phyloP scores from a whole-genome alignment of 2,329 filamentous ascomycete genomes.

The Coniella lustricola region DNA sequence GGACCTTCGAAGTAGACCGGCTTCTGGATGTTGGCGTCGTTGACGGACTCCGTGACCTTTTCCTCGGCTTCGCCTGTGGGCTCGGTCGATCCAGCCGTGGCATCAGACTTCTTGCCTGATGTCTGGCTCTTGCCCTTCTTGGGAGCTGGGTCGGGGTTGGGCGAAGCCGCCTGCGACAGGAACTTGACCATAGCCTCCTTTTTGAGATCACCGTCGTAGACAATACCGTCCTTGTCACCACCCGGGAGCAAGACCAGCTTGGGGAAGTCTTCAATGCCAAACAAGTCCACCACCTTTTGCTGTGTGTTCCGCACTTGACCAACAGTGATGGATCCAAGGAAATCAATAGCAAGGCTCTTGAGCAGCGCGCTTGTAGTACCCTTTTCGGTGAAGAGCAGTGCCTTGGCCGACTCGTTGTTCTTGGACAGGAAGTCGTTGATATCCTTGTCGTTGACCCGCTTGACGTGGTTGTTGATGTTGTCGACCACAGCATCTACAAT shows the following conservation, averaged over 20 bases:
- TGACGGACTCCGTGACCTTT: conserved; percentile 32
- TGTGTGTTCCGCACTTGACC: conserved; percentile 84
- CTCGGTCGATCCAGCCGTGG: conserved; percentile 27
- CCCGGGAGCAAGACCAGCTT: conserved; percentile 73
- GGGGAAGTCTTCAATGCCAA: conserved; percentile 72
- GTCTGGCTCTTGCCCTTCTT: conserved; percentile 36
- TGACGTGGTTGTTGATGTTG: conserved; percentile 89
- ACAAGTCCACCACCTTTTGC: conserved; percentile 60
- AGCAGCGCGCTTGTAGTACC: conserved; percentile 77
- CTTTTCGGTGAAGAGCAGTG: conserved; percentile 89
- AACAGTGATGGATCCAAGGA: conserved; percentile 69
- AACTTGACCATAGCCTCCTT: conserved; percentile 78
- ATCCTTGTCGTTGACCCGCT: conserved; percentile 70
- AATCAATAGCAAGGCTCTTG: conserved; percentile 84
- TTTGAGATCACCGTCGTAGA: conserved; percentile 78
- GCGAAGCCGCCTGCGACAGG: conserved; percentile 67
- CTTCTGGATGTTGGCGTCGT: conserved; percentile 41
- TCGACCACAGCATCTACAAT: conserved; percentile 81
- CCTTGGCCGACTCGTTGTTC: conserved; percentile 67
- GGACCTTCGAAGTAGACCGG: conserved; percentile 44
- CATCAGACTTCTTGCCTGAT: conserved; percentile 30
- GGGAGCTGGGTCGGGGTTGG: conserved; percentile 69
- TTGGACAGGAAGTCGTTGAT: conserved; percentile 66
- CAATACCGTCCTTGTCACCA: conserved; percentile 57
- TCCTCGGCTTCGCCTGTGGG: conserved; percentile 25